Base-by-base conservation (phyloP, 164 flowering plant genomes). In the Umbellularia californica region DNA sequence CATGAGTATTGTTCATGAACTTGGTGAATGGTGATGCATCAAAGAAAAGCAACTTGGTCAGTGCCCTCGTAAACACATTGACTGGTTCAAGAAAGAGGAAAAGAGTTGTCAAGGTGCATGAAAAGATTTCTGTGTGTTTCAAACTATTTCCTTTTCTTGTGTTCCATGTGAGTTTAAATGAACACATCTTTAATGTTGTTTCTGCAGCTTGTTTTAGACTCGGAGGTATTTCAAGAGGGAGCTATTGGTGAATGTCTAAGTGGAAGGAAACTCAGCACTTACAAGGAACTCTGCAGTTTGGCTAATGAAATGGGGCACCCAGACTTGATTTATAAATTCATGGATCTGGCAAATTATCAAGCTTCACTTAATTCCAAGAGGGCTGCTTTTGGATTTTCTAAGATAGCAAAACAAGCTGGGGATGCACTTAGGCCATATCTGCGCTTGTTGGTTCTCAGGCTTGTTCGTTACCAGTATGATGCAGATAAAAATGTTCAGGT, bases 221-320 rank as follows among this genome's bases (percentile, higher is more conserved):
- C 98, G 69, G 98, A 95, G 85, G 98, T 95, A 60, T 93, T 95
- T 78, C 97, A 92, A 86, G 97, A 92, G 71, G 97, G 98, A 69
- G 76, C 89, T 69, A 84, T 93, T 79, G 98, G 99, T 80, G 93
- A 89, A 82, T 87, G 88, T 81, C 87, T 82, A n/a, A 80, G 82
- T 85, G 99, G 99, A 67, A 97, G 94, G 68, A 95, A 95, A 75
- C 89, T 95, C 70, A 95, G 88, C 85, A 95, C 99, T 65, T 95
- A 95, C 76, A 95, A 95, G 84, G 99, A 93, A 84, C 97, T 93
- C 64, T 95, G 98, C 85, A 84, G 78, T 77, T 82, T 95, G 3
- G 99, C 99, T 28, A 95, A 92, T 84, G 99, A 95, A 82, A 95
- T 95, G 97, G 99, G 99, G 51, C 97, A 95, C 75, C 98, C 99